Evolutionary conservation across 768 basidiomycete genomes (phyloP), one percentile per base, ranked within the genome.

Genomic region (Asterophora parasitica): DNA sequence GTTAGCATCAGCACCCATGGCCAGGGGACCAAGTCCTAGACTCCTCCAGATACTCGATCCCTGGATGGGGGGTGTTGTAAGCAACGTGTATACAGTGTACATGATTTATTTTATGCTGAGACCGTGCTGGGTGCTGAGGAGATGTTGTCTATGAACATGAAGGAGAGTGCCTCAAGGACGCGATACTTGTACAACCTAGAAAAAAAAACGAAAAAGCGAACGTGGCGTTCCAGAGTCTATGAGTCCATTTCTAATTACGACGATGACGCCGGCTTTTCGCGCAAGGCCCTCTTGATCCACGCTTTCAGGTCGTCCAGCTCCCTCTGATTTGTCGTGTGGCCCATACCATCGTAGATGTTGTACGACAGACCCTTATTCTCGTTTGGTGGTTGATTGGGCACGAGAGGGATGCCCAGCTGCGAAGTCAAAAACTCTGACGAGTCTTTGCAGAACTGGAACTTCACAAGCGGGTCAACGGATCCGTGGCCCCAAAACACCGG

Each of bases 401-500:
- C 71, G 6, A 60, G 59, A 15, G 73, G 70, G 46, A 87, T 69
- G 12, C 81, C 79, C 33, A 89, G 59, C 12, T 74, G 56, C 11
- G 70, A 61, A 30, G 73, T 76, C 36, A 94, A 67, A 49, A 77
- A 76, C 6, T 81, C 74, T 31, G 75, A 66, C 7, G 88, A 86
- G 41, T 64, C 63, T 45, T 73, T 61, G 17, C 80, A 79, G 42
- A 81, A 71, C 20, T 73, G 53, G 55, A 72, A 73, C 48, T 73
- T 74, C 45, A 96, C 84, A 17, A 95, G 72, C 6, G 79, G 82
- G 66, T 97, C 93, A 12, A 63, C 72, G 5, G 72, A 76, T 17
- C 92, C 92, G 53, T 92, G 88, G 10, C 87, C 93, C 82, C 88
- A 88, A 66, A 95, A 94, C 23, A 94, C 73, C 1, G 92, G 88